A percentile compares a stretch with the other conserved stretches of the same genome.
Evolutionary conservation across 2,329 filamentous ascomycete species (phyloP).

Genomic region (Colletotrichum falcatum): DNA sequence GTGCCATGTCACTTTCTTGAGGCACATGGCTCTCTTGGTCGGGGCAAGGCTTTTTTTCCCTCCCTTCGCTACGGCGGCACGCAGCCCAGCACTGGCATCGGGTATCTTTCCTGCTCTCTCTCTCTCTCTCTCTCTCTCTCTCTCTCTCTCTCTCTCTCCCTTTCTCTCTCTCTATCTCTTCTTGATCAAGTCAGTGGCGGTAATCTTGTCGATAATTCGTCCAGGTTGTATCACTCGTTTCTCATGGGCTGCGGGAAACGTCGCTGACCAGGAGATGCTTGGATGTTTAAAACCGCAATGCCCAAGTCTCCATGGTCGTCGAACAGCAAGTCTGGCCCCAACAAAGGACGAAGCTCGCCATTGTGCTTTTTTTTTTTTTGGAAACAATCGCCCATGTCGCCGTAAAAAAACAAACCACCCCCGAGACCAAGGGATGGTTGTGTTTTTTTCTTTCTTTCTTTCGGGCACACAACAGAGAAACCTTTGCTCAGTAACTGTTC

Average conservation of each 20-base stretch:
- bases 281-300: neutral
- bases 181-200: neutral
- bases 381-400: too few species aligned
- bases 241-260: neutral
- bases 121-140: neutral
- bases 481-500: neutral
- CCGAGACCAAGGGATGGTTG: neutral
- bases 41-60: too few species aligned
- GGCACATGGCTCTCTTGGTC: neutral
- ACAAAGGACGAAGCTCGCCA: neutral
- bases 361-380: too few species aligned
- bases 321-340: neutral
- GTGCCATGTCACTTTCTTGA: constrained; percentile 7
- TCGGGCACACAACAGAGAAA: too few species aligned
- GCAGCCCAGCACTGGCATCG: neutral
- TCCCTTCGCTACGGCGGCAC: neutral
- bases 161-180: neutral
- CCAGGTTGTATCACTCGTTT: neutral
- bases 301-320: neutral
- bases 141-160: neutral
- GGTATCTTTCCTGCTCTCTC: neutral
- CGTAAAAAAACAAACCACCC: too few species aligned
- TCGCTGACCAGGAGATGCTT: neutral
- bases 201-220: neutral
- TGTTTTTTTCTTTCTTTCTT: too few species aligned